Conservation (phyloP, 2,329 filamentous ascomycete genomes). For the Venturia nashicola region DNA sequence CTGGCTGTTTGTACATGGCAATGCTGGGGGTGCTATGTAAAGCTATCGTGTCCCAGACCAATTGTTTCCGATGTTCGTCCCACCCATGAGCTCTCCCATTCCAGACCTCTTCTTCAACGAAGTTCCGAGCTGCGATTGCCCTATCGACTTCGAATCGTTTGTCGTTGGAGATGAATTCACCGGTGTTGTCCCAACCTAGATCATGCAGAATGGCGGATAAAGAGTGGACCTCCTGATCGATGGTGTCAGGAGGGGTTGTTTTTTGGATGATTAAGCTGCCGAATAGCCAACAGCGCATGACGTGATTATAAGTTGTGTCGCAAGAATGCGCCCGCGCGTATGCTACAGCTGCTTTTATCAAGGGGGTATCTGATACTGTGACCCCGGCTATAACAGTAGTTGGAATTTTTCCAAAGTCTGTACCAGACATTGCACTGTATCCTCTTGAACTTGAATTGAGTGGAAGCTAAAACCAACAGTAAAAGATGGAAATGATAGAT, state of each 20-base stretch:
- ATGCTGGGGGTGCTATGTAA: conserved; percentile 30
- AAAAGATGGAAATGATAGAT: not conserved
- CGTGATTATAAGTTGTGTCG: too few relatives aligned
- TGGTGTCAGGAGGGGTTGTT: conserved; percentile 17
- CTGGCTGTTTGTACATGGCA: conserved; percentile 30
- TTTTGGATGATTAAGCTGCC: conserved; percentile 9
- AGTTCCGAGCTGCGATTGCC: conserved; percentile 31
- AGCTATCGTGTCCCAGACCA: conserved; percentile 39
- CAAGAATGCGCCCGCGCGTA: too few relatives aligned
- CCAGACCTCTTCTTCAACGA: conserved; percentile 12
- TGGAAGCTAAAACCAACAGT: too few relatives aligned
- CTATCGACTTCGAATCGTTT: conserved; percentile 41
- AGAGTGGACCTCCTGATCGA: conserved; percentile 28
- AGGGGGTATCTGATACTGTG: too few relatives aligned
- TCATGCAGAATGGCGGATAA: conserved; percentile 32
- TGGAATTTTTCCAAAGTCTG: too few relatives aligned
- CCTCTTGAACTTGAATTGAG: too few relatives aligned
- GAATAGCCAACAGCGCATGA: too few relatives aligned
- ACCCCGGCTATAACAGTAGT: too few relatives aligned
- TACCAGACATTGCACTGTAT: too few relatives aligned
- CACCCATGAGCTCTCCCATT: conserved; percentile 16
- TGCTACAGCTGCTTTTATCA: too few relatives aligned
- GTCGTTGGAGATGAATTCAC: conserved; percentile 27
- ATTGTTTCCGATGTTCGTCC: conserved; percentile 30
- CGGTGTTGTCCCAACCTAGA: conserved; percentile 28